A percentile compares a stretch with the other conserved stretches of the same genome.
phyloP scores from a whole-genome alignment of 2,329 filamentous ascomycete genomes.

The Alternaria burnsii region DNA sequence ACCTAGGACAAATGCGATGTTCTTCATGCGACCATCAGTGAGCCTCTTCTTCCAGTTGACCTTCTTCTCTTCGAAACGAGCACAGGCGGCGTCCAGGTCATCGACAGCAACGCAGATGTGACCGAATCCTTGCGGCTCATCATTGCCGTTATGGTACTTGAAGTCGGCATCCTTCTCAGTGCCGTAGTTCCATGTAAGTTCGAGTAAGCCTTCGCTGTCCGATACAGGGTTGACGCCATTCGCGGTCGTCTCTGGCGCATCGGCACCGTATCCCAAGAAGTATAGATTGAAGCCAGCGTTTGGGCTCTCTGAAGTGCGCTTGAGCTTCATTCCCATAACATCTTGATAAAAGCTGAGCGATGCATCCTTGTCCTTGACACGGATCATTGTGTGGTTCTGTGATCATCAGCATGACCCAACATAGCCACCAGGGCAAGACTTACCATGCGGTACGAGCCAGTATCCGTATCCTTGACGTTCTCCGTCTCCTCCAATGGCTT shows the following conservation, averaged over 20 bases:
- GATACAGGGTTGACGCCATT: conserved; percentile 67
- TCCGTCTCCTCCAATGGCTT: conserved; percentile 77
- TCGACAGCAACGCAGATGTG: conserved; percentile 92
- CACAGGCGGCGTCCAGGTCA: conserved; percentile 85
- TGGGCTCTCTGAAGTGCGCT: conserved; percentile 75
- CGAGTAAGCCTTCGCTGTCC: conserved; percentile 82
- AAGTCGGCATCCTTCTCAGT: conserved; percentile 87
- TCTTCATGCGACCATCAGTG: conserved; percentile 90
- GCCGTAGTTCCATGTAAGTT: conserved; percentile 85
- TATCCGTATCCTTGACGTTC: conserved; percentile 74
- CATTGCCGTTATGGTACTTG: conserved; percentile 91
- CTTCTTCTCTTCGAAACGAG: conserved; percentile 81
- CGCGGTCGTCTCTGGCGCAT: conserved; percentile 60
- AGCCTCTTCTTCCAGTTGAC: conserved; percentile 95
- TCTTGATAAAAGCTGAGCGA: conserved; percentile 69
- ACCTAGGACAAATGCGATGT: conserved; percentile 87
- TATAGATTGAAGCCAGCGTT: conserved; percentile 86
- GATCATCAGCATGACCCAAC: conserved; percentile 16
- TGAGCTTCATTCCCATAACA: conserved; percentile 84
- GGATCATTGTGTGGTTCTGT: conserved; percentile 91
- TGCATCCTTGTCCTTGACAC: conserved; percentile 73
- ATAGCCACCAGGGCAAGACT: background rate
- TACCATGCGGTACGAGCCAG: conserved; percentile 74
- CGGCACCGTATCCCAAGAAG: conserved; percentile 79
- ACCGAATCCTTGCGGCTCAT: conserved; percentile 90